These are phyloP conservation scores for Plectosphaerella plurivora DNA, from an alignment of 2,329 filamentous ascomycete genomes.

Conservation along the genomic window DNA sequence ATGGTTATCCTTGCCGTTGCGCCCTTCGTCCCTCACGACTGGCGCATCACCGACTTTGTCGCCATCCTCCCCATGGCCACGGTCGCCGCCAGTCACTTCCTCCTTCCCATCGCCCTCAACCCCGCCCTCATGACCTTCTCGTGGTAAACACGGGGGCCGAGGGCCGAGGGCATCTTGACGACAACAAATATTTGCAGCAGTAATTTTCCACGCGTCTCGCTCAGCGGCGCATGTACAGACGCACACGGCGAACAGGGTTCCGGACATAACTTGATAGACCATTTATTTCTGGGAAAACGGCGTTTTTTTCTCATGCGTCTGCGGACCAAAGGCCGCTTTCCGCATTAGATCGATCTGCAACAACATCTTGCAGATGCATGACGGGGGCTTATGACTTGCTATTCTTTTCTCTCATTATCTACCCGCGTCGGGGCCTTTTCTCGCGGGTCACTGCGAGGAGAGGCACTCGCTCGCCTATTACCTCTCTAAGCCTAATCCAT, in stretches of 20 bases:
- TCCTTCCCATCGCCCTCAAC: slow-evolving; percentile 70
- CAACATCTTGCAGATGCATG: no score
- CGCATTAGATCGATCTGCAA: no score
- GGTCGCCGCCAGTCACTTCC: slow-evolving; percentile 63
- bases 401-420: no score
- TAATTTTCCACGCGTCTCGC: background rate
- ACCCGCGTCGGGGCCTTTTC: no score
- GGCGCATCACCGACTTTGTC: slow-evolving; percentile 67
- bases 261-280: background rate
- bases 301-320: no score
- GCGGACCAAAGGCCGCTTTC: no score
- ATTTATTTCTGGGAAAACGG: no score
- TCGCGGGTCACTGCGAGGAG: no score
- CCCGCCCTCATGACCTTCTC: slow-evolving; percentile 78
- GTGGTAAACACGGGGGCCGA: slow-evolving; percentile 46
- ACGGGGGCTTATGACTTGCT: no score
- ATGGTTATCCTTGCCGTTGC: slow-evolving; percentile 64
- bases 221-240: background rate
- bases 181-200: slow-evolving; percentile 2
- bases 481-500: no score
- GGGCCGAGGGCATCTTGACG: background rate
- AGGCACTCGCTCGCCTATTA: no score
- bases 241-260: slow-evolving; percentile 3
- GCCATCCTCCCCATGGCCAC: slow-evolving; percentile 74
- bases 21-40: slow-evolving; percentile 60